Conservation (phyloP, 257 asterid genomes). For the Solanum sejunctum region DNA sequence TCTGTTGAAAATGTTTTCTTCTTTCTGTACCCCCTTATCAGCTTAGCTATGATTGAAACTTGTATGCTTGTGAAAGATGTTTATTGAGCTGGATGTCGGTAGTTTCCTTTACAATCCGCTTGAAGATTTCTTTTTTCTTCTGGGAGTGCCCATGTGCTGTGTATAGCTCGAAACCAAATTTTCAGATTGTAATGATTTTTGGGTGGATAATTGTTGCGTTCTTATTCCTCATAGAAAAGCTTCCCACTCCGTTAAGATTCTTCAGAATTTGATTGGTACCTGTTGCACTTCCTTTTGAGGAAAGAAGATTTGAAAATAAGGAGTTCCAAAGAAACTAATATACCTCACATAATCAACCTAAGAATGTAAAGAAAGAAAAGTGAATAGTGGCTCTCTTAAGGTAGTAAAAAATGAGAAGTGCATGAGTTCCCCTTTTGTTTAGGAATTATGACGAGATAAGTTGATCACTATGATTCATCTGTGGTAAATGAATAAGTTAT, state of each 20-base stretch:
- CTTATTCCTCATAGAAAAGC: not conserved
- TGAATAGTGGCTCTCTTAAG: not conserved
- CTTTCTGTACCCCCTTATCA: not conserved
- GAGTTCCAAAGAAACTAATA: not conserved
- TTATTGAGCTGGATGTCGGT: not conserved
- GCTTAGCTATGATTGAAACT: not conserved
- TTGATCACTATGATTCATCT: not conserved
- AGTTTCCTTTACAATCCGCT: not conserved
- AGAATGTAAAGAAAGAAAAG: not conserved
- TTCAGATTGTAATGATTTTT: not conserved
- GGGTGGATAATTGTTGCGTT: not conserved
- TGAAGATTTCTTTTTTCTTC: not conserved
- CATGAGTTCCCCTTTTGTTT: not conserved
- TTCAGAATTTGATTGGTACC: not conserved
- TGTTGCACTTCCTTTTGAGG: not conserved
- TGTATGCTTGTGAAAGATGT: not conserved
- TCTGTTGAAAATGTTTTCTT: not conserved
- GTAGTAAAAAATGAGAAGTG: not conserved
- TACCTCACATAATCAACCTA: not conserved
- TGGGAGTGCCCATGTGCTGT: not conserved
- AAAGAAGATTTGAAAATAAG: not conserved
- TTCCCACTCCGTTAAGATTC: not conserved
- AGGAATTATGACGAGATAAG: not conserved
- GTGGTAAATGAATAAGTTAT: not conserved
- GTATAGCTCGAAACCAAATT: not conserved